Evolutionary conservation across 192 early-diverging fungal genomes (phyloP).

Genomic region (Diversispora eburnea): DNA sequence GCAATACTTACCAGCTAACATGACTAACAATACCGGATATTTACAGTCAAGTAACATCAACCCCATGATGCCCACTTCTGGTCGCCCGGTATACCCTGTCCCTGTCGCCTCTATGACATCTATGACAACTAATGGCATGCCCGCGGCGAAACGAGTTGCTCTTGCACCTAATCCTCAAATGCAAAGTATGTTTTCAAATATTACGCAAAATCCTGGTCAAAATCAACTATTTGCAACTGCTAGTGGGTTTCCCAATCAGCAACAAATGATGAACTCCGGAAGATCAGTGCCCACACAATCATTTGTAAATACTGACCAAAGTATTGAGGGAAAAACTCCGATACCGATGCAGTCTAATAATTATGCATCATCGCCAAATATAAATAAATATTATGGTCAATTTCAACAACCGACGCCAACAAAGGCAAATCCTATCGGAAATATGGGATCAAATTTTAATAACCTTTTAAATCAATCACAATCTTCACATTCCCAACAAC

Average conservation of each 20-base stretch:
- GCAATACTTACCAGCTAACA: slow-evolving; percentile 6
- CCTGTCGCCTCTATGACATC: slow-evolving; percentile 22
- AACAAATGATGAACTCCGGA: slow-evolving; percentile 14
- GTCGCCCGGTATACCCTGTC: slow-evolving; percentile 13
- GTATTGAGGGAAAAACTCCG: slow-evolving; percentile 10
- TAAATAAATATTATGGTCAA: slow-evolving; percentile 26
- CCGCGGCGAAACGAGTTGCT: slow-evolving; percentile 24
- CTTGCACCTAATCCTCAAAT: neutral
- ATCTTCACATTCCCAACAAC: neutral
- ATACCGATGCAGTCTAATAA: slow-evolving; percentile 11
- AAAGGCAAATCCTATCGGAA: neutral
- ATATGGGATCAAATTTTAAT: slow-evolving; percentile 4
- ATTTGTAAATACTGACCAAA: slow-evolving; percentile 10
- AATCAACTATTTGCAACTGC: slow-evolving; percentile 21
- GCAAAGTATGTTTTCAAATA: slow-evolving; percentile 17
- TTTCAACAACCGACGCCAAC: slow-evolving; percentile 8
- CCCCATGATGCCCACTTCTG: slow-evolving; percentile 15
- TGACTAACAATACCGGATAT: slow-evolving; percentile 1
- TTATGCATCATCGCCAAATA: slow-evolving; percentile 19
- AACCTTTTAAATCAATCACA: slow-evolving; percentile 12
- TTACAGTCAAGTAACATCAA: neutral
- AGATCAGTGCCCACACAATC: slow-evolving; percentile 10
- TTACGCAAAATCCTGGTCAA: neutral
- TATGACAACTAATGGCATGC: slow-evolving; percentile 23
- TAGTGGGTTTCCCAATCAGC: neutral